Evolutionary conservation across 1,139 yeast species (phyloP).

Genomic region (Lodderomyces jiufengensis): DNA sequence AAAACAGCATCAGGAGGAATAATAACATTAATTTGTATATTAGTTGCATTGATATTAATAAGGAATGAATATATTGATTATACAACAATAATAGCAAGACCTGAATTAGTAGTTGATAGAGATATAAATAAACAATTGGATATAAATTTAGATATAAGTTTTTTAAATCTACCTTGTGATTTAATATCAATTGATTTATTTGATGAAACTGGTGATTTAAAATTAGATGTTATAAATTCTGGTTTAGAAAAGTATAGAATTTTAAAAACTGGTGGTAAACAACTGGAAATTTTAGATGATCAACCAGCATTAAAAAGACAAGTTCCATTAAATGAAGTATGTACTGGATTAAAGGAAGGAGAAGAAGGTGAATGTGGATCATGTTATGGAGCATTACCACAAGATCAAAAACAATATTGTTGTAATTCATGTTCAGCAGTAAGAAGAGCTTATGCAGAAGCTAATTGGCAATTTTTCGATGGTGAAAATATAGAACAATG

Average conservation of each 20-base stretch:
- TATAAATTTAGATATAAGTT: conserved; percentile 75
- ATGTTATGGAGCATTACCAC: conserved; percentile 82
- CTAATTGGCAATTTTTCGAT: conserved; percentile 86
- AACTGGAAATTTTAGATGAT: conserved; percentile 24
- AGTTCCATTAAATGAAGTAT: conserved; percentile 29
- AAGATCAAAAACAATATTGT: conserved; percentile 59
- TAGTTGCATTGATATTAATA: conserved; percentile 60
- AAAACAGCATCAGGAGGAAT: conserved; percentile 88
- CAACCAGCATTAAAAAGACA: conserved; percentile 26
- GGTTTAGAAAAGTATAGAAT: conserved; percentile 73
- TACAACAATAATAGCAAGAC: conserved; percentile 61
- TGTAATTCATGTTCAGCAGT: conserved; percentile 88
- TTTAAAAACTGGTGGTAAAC: conserved; percentile 29
- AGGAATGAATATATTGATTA: conserved; percentile 76
- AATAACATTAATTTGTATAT: conserved; percentile 69
- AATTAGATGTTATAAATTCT: conserved; percentile 63
- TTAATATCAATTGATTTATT: conserved; percentile 45
- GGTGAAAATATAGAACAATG: conserved; percentile 87
- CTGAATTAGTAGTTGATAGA: conserved; percentile 85
- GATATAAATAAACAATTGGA: conserved; percentile 75
- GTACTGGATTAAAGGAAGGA: conserved; percentile 37
- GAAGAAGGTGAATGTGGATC: conserved; percentile 63
- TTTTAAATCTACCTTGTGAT: conserved; percentile 84
- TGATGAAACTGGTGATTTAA: conserved; percentile 85
- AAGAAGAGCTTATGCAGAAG: conserved; percentile 68